Conservation (phyloP, 1,284 basidiomycete genomes). For the Xanthoconium separans region DNA sequence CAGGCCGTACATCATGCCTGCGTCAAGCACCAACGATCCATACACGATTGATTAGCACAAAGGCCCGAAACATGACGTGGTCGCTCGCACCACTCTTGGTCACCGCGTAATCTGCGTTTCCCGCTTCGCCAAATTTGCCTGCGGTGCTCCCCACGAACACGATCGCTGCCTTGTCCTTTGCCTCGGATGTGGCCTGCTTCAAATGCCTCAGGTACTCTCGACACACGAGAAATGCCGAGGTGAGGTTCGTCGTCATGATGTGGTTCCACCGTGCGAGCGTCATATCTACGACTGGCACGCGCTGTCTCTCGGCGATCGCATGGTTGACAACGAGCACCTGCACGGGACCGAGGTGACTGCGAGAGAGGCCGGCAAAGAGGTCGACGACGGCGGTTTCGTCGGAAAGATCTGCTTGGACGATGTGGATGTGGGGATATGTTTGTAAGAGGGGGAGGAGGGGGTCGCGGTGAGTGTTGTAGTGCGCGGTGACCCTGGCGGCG, state of each 20-base stretch:
- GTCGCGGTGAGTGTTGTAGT: too few species aligned
- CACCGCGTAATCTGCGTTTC: conserved; percentile 61
- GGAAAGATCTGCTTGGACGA: conserved; percentile 58
- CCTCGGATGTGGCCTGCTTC: conserved; percentile 32
- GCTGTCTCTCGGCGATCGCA: conserved; percentile 47
- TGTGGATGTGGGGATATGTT: background rate
- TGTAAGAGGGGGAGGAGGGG: too few species aligned
- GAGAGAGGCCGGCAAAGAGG: conserved; percentile 39
- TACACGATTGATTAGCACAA: conserved; percentile 1
- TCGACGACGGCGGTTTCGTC: conserved; percentile 48
- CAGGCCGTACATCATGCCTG: conserved; percentile 39
- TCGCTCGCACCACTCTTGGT: conserved; percentile 54
- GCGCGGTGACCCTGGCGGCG: too few species aligned
- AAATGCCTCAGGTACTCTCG: conserved; percentile 58
- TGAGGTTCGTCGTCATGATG: conserved; percentile 42
- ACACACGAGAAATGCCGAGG: conserved; percentile 55
- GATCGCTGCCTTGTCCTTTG: conserved; percentile 44
- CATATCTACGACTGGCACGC: conserved; percentile 58
- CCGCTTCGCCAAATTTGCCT: conserved; percentile 70
- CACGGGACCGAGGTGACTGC: conserved; percentile 22
- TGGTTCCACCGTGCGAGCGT: conserved; percentile 61
- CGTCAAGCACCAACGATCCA: too few species aligned
- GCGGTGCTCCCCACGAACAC: conserved; percentile 69
- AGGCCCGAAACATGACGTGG: too few species aligned
- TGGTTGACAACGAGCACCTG: conserved; percentile 66